These are phyloP conservation scores for Phytopythium helicoides DNA, from an alignment of 352 stramenopile species.

Conservation along the genomic window DNA sequence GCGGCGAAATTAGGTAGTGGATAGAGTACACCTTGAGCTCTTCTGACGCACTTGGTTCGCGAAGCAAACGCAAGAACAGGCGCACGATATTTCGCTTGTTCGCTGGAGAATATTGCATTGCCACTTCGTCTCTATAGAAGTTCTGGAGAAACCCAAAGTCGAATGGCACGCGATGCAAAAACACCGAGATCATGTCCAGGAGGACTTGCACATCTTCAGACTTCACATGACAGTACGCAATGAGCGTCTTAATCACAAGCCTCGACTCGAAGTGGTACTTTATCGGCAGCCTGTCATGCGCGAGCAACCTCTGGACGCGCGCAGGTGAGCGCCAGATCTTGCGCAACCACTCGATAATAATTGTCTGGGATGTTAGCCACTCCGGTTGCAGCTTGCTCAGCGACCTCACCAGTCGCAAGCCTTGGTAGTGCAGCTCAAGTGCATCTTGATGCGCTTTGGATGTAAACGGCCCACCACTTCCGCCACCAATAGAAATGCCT, in stretches of 20 bases:
- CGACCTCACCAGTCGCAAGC: conserved; percentile 90
- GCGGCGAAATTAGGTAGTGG: conserved; percentile 93
- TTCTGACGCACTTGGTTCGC: conserved; percentile 62
- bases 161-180: conserved; percentile 90
- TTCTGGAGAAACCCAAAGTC: conserved; percentile 95
- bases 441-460: conserved; percentile 84
- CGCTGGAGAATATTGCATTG: conserved; percentile 44
- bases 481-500: conserved; percentile 1
- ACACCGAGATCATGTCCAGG: conserved; percentile 95
- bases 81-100: conserved; percentile 88
- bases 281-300: conserved; percentile 78
- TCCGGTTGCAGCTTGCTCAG: conserved; percentile 87
- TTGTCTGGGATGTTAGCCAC: conserved; percentile 86
- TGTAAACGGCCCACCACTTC: conserved; percentile 39
- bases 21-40: conserved; percentile 93
- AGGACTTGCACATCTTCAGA: conserved; percentile 95
- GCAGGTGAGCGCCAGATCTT: conserved; percentile 93
- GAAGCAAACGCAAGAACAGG: conserved; percentile 88
- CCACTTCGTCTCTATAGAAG: conserved; percentile 88
- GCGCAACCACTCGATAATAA: conserved; percentile 92
- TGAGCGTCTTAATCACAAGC: conserved; percentile 93
- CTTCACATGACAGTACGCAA: conserved; percentile 91
- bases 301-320: conserved; percentile 64
- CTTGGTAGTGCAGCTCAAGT: conserved; percentile 95
- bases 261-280: conserved; percentile 96